Percentiles rank a stretch among this genome's conserved stretches.
Conservation (phyloP, 768 basidiomycete genomes). For the Podaxis rugospora region DNA sequence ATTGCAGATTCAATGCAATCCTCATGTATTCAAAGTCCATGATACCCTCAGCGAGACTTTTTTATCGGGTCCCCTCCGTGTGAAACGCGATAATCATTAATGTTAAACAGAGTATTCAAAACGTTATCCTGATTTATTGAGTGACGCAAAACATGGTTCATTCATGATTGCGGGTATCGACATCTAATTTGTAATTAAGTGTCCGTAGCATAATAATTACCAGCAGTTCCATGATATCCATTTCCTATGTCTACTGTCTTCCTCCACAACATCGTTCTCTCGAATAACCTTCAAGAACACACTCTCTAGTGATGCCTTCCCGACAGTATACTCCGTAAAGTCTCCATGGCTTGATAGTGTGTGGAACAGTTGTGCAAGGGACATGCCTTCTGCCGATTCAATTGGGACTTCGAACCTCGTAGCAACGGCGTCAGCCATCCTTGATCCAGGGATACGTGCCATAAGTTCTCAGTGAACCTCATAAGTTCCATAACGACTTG, state of each 20-base stretch:
- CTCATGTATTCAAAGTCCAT: too few relatives aligned
- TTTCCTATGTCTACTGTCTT: slow-evolving; percentile 22
- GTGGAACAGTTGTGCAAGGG: slow-evolving; percentile 58
- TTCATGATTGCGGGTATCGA: background rate
- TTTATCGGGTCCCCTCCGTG: too few relatives aligned
- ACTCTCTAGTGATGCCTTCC: slow-evolving; percentile 65
- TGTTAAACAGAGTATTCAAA: background rate
- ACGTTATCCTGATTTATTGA: background rate
- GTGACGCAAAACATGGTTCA: background rate
- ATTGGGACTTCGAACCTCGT: slow-evolving; percentile 74
- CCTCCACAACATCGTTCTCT: slow-evolving; percentile 53
- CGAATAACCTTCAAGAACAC: slow-evolving; percentile 70
- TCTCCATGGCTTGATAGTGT: slow-evolving; percentile 46
- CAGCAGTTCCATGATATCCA: slow-evolving; percentile 16
- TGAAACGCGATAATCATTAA: background rate
- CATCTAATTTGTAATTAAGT: background rate
- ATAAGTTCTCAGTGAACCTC: slow-evolving; percentile 39
- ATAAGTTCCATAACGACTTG: too few relatives aligned
- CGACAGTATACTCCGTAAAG: slow-evolving; percentile 67
- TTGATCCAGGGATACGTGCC: slow-evolving; percentile 54
- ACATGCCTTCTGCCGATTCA: slow-evolving; percentile 30
- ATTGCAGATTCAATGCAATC: too few relatives aligned
- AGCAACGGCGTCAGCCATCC: slow-evolving; percentile 69
- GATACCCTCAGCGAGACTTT: too few relatives aligned
- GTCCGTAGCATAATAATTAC: background rate